A percentile compares a stretch with the other conserved stretches of the same genome.
These are phyloP conservation scores for Echeveria elegans DNA, from an alignment of 164 flowering plant genomes.

Conservation along the genomic window DNA sequence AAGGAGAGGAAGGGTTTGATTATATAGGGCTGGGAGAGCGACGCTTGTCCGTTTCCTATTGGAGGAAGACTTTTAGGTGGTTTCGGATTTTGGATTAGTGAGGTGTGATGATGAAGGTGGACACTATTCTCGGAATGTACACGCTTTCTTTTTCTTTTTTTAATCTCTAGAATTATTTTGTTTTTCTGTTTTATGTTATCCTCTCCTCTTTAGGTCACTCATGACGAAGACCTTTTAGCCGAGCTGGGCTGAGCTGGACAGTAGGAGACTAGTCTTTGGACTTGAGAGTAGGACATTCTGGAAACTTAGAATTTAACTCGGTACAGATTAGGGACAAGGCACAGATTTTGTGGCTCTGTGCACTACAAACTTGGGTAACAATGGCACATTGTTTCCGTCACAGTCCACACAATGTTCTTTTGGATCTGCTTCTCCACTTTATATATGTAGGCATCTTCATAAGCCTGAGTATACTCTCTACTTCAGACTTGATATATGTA, in stretches of 20 bases:
- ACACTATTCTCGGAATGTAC: background rate
- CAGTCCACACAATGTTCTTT: no score
- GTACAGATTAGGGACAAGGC: no score
- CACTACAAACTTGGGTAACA: no score
- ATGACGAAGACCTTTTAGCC: background rate
- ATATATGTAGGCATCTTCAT: background rate
- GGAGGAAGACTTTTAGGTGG: conserved; percentile 1
- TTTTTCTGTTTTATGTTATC: background rate
- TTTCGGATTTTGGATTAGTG: background rate
- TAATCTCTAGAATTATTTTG: background rate
- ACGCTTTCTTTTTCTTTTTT: background rate
- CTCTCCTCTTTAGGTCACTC: background rate
- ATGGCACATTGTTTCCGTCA: no score
- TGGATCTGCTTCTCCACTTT: background rate
- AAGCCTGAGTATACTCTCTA: background rate
- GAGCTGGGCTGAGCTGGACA: background rate
- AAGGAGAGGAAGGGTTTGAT: background rate
- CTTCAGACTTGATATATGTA: background rate
- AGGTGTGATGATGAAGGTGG: background rate
- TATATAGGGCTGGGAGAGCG: background rate
- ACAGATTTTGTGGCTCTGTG: no score
- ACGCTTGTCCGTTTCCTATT: background rate
- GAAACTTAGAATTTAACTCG: no score
- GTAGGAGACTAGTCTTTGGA: no score
- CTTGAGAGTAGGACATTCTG: no score